These are phyloP conservation scores for Selaginella tamariscina DNA, from an alignment of 75 land plant genomes.

Conservation along the genomic window DNA sequence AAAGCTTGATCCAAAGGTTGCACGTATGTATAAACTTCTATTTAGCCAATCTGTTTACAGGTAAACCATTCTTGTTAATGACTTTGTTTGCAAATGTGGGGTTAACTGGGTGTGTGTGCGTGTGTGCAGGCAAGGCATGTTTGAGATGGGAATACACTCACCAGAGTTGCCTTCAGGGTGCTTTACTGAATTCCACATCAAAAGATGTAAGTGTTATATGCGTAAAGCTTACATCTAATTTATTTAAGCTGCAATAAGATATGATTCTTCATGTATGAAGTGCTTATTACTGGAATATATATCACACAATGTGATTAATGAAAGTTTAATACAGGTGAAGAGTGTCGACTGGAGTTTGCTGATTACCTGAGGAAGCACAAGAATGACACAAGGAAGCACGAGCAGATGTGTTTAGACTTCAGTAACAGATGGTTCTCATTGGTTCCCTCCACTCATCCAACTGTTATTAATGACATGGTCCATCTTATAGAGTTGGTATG, in stretches of 20 bases:
- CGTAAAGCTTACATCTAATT: neutral
- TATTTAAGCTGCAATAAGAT: constrained; percentile 44
- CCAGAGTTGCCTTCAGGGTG: constrained; percentile 56
- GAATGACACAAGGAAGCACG: constrained; percentile 19
- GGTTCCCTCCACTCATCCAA: constrained; percentile 47
- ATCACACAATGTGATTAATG: too few relatives aligned
- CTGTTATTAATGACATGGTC: constrained; percentile 27
- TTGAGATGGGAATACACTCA: constrained; percentile 48
- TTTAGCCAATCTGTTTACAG: constrained; percentile 57
- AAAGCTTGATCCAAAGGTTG: constrained; percentile 49
- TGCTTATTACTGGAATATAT: too few relatives aligned
- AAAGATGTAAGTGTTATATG: constrained; percentile 35
- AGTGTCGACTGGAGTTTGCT: constrained; percentile 31
- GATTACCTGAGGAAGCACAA: constrained; percentile 27
- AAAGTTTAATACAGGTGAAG: constrained; percentile 42
- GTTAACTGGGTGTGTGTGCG: too few relatives aligned
- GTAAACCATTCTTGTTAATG: constrained; percentile 19
- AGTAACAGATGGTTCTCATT: constrained; percentile 66
- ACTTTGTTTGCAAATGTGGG: neutral
- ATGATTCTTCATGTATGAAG: constrained; percentile 25
- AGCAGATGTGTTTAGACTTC: constrained; percentile 43
- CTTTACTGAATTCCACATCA: constrained; percentile 39
- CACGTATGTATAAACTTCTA: constrained; percentile 41
- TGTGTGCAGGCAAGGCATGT: constrained; percentile 38
- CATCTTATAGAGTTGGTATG: constrained; percentile 48